phyloP scores from a whole-genome alignment of 176 grass and related monocot species.

The Eleusine coracana region DNA sequence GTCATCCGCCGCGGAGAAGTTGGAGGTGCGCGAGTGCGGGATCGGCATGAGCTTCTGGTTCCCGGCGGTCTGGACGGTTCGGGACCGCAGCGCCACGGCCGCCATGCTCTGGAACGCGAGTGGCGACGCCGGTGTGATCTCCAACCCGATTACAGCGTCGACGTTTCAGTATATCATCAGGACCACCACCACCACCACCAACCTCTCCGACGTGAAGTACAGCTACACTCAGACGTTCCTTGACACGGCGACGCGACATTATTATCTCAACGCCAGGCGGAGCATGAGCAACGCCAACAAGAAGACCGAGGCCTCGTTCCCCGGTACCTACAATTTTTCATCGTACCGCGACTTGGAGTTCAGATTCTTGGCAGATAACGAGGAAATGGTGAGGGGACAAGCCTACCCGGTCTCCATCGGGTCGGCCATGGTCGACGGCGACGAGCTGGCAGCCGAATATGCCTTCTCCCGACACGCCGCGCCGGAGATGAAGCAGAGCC shows the following conservation, averaged over 20 bases:
- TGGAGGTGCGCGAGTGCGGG: slow-evolving; percentile 37
- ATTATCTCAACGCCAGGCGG: background rate
- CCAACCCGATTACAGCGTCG: slow-evolving; percentile 11
- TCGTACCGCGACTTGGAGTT: slow-evolving; percentile 47
- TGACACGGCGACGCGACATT: slow-evolving; percentile 37
- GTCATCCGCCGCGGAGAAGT: background rate
- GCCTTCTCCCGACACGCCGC: background rate
- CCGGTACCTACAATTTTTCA: slow-evolving; percentile 13
- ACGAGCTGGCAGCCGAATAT: background rate
- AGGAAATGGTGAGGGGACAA: accelerated
- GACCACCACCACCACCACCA: background rate
- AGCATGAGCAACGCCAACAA: background rate
- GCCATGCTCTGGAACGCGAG: slow-evolving; percentile 37
- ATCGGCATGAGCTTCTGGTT: slow-evolving; percentile 44
- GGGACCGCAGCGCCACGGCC: slow-evolving; percentile 36
- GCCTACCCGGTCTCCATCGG: slow-evolving; percentile 50
- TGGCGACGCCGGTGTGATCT: background rate
- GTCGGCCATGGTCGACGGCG: slow-evolving; percentile 5
- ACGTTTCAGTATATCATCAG: slow-evolving; percentile 12
- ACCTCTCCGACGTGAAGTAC: slow-evolving; percentile 51
- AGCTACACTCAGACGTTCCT: slow-evolving; percentile 27
- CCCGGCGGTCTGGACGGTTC: slow-evolving; percentile 45
- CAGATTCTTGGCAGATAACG: background rate
- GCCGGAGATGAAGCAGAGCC: background rate
- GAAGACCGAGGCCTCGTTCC: slow-evolving; percentile 30